Base-by-base conservation (phyloP, 495 filamentous ascomycete genomes). In the Neurospora sp. region DNA sequence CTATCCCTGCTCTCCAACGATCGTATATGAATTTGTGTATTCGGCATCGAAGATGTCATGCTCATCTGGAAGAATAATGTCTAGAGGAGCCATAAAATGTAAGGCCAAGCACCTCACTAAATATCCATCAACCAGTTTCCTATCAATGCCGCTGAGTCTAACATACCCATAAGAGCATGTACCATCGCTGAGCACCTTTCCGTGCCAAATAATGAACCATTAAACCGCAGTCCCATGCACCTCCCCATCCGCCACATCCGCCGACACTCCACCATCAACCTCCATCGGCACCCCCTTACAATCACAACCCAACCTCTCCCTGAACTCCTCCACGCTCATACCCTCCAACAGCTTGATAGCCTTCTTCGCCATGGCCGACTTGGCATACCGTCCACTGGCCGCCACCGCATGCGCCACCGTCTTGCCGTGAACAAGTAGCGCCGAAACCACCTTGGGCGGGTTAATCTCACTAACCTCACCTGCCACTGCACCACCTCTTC, bases 341-440 rank as follows among this genome's bases (percentile, higher is more conserved):
- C 82, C 86, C 75, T 90, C 84, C 72, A 98, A 73, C 44, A 80
- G 75, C 22, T 82, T 74, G 69, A 93, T 73, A 0, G 93, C 93
- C 69, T 85, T 86, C 75, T 91, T 88, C 68, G 92, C 91, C 4
- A 91, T 94, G 48, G 86, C 89, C 18, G 93, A 79, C 79, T 93
- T 94, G 0, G 92, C 93, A 82, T 91, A 89, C 70, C 91, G 86
- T 1, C 86, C 85, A 69, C 89, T 93, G 9, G 83, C 86, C 0
- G 89, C 88, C 44, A 84, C 83, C 0, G 86, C 89, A 70, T 91
- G 84, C 0, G 89, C 89, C 41, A 93, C 78, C 69, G 93, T 84
- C 48, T 87, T 75, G 53, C 88, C 86, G 77, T 99, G 96, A 8
- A 98, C 87, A 77, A 95, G 84, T 22, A 98, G 86, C 4, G 88